Percentiles rank a stretch among this genome's conserved stretches.
phyloP scores from a whole-genome alignment of 352 stramenopile genomes.

The Globisporangium sylvaticum region DNA sequence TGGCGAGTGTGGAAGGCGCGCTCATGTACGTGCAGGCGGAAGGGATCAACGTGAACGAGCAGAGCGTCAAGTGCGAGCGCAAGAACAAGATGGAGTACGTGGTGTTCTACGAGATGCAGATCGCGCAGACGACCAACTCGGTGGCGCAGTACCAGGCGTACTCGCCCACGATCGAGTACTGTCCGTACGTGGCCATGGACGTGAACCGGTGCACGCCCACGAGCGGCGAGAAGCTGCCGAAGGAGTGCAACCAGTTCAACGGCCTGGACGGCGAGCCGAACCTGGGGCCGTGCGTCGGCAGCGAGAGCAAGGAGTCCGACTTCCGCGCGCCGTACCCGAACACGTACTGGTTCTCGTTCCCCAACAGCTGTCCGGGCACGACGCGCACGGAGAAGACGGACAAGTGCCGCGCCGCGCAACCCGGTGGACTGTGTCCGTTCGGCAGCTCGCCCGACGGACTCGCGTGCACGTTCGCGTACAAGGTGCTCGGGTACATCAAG shows the following conservation, averaged over 20 bases:
- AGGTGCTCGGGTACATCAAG: conserved; percentile 49
- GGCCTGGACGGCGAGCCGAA: conserved; percentile 20
- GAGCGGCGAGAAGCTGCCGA: conserved; percentile 13
- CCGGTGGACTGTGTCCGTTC: conserved; percentile 41
- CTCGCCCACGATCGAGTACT: conserved; percentile 10
- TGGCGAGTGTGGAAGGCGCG: conserved; percentile 63
- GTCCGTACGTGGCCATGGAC: conserved; percentile 16
- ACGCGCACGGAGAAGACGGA: conserved; percentile 11
- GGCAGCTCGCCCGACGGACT: conserved; percentile 38
- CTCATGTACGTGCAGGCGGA: conserved; percentile 83
- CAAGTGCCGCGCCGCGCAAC: conserved; percentile 16
- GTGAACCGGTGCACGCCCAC: conserved; percentile 17
- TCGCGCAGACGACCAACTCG: conserved; percentile 19
- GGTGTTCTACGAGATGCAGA: conserved; percentile 29
- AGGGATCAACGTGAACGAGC: conserved; percentile 36
- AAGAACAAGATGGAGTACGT: conserved; percentile 36
- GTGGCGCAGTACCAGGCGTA: conserved; percentile 21
- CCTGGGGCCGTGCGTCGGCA: conserved; percentile 17
- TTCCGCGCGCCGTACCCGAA: conserved; percentile 27
- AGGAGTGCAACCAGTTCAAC: conserved; percentile 23
- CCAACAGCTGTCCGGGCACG: conserved; percentile 23
- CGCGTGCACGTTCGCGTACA: conserved; percentile 54
- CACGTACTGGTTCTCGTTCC: conserved; percentile 37
- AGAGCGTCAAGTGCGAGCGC: conserved; percentile 23
- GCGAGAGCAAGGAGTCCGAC: conserved; percentile 16